Base-by-base conservation (phyloP, 306 rosid species). In the Hippophae rhamnoides region DNA sequence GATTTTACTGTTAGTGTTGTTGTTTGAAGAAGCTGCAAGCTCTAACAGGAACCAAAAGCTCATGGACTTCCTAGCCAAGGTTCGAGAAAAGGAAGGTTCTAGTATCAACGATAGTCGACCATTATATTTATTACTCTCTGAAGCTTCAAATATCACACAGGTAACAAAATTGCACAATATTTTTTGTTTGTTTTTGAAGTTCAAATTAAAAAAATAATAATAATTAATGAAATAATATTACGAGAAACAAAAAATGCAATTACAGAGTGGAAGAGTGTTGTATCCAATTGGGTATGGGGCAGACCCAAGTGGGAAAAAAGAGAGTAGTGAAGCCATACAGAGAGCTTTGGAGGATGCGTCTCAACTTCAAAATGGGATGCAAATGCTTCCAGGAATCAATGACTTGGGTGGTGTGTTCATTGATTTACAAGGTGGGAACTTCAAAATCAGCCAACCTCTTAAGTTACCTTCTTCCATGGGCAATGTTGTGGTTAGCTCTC, bases 381-480 rank as follows among this genome's bases (percentile, higher is more conserved):
- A 82, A 58, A 45, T 82, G 86, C 31, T 82, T 7, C 40, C 64
- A 3, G 89, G 89, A 27, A 68, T 85, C 42, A 80, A 41, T 2
- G 86, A 86, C 56, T 65, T 82, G 50, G 86, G 94, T 48, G 89
- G 94, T 41, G 74, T 71, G 7, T 60, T 73, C 8, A 78, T 86
- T 74, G 86, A 86, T 80, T 70, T 82, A 53, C 66, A 69, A 69
- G 85, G 94, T 52, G 94, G 94, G 12, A 74, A 69, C 51, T 86
- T 69, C 74, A 80, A 14, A 64, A 80, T 86, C 46, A 65, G 56
- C 67, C 78, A 80, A 25, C 89, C 89, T 10, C 67, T 85, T 5
- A 60, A 70, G 13, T 77, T 85, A 50, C 86, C 90, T 47, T 44
- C 88, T 42, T 75, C 72, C 46, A 73, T 63, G 41, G 89, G 76